Conservation (phyloP, 768 basidiomycete genomes). For the Aureoboletus auriporus region DNA sequence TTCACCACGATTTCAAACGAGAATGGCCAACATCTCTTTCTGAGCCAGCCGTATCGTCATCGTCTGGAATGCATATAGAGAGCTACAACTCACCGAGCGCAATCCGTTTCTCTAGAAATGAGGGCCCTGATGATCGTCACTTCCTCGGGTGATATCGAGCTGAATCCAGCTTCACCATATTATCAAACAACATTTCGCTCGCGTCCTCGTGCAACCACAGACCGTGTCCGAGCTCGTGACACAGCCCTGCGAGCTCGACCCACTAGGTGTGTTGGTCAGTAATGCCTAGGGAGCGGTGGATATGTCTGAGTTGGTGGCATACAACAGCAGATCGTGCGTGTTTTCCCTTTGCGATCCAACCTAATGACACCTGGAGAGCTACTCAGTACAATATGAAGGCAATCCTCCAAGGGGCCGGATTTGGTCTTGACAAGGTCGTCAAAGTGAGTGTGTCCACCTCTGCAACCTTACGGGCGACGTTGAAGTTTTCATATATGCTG, state of each 20-base stretch:
- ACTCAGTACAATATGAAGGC: slow-evolving; percentile 26
- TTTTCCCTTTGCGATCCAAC: neutral
- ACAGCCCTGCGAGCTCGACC: slow-evolving; percentile 78
- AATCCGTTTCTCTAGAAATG: slow-evolving; percentile 56
- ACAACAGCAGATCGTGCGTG: slow-evolving; percentile 33
- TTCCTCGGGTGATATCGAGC: slow-evolving; percentile 49
- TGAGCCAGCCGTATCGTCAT: slow-evolving; percentile 14
- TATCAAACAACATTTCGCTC: slow-evolving; percentile 80
- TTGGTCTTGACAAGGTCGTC: slow-evolving; percentile 24
- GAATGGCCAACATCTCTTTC: slow-evolving; percentile 61
- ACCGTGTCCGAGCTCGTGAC: slow-evolving; percentile 84
- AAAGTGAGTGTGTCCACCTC: slow-evolving; percentile 32
- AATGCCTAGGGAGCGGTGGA: slow-evolving; percentile 37
- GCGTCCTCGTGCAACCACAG: slow-evolving; percentile 84
- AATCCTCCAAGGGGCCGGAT: slow-evolving; percentile 38
- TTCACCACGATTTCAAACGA: slow-evolving; percentile 84
- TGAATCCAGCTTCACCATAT: slow-evolving; percentile 54
- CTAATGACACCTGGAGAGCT: slow-evolving; percentile 13
- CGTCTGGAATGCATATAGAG: too few species aligned
- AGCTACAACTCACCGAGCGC: slow-evolving; percentile 44
- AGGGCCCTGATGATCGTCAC: slow-evolving; percentile 69
- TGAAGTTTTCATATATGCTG: slow-evolving; percentile 34
- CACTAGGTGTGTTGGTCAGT: slow-evolving; percentile 71
- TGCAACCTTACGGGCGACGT: slow-evolving; percentile 34
- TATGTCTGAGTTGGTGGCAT: slow-evolving; percentile 34